Evolutionary conservation across 139 green algal species (phyloP).

Genomic region (Asterochloris erici): DNA sequence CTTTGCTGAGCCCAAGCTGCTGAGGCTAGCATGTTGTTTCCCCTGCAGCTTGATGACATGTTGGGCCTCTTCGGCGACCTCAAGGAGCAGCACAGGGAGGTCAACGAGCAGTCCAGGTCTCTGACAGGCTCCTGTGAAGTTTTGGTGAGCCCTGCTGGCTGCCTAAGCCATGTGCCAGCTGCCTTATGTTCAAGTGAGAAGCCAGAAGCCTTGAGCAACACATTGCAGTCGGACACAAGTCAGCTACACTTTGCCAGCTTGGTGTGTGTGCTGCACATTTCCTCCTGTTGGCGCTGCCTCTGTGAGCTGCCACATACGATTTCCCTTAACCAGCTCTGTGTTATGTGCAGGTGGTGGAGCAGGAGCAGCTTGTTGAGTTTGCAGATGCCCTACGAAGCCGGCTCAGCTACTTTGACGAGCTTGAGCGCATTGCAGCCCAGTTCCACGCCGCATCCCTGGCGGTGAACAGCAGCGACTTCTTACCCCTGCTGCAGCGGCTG

Average conservation of each 20-base stretch:
- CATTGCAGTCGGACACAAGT: too few relatives aligned
- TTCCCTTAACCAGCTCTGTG: neutral
- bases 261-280: too few relatives aligned
- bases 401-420: constrained; percentile 92
- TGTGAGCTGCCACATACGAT: neutral
- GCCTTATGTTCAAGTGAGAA: too few relatives aligned
- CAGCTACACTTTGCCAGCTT: too few relatives aligned
- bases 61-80: constrained; percentile 63
- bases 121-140: constrained; percentile 64
- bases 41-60: constrained; percentile 51
- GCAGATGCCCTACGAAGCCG: constrained; percentile 66
- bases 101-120: constrained; percentile 43
- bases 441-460: constrained; percentile 57
- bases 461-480: constrained; percentile 56
- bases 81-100: constrained; percentile 57
- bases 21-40: neutral
- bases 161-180: too few relatives aligned
- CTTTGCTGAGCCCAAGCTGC: too few relatives aligned
- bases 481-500: constrained; percentile 78
- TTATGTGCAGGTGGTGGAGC: constrained; percentile 41
- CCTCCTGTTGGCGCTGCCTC: too few relatives aligned
- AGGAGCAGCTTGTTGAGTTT: constrained; percentile 66
- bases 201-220: too few relatives aligned
- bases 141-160: constrained; percentile 24
- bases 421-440: constrained; percentile 76